Percentiles rank a stretch among this genome's conserved stretches.
Conservation (phyloP, 139 green algal genomes). For the Volvox africanus region DNA sequence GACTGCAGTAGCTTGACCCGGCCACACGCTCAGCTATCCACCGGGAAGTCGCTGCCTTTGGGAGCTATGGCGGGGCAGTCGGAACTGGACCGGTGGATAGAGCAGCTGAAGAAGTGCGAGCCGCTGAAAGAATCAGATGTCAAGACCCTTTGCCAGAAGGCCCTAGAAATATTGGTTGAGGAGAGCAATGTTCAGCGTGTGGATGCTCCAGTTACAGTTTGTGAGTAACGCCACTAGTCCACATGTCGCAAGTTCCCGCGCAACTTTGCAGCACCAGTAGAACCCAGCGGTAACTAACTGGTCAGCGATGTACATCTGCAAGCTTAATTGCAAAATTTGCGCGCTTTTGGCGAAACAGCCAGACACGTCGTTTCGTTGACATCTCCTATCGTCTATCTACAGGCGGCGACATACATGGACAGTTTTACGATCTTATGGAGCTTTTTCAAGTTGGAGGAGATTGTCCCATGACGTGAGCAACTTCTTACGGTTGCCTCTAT, state of each 20-base stretch:
- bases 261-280: constrained; percentile 5
- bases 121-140: constrained; percentile 94
- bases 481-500: not conserved
- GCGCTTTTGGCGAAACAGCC: too few species aligned
- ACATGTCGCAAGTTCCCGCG: not conserved
- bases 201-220: constrained; percentile 96
- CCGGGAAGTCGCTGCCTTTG: not conserved
- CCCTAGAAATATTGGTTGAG: constrained; percentile 96
- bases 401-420: constrained; percentile 98
- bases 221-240: constrained; percentile 60
- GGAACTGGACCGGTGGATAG: constrained; percentile 95
- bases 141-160: constrained; percentile 94
- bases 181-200: constrained; percentile 98
- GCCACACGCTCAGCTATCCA: not conserved
- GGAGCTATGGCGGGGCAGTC: constrained; percentile 21
- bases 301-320: too few species aligned
- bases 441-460: constrained; percentile 97
- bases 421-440: constrained; percentile 99
- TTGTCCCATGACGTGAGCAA: constrained; percentile 86
- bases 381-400: not conserved
- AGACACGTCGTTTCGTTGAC: not conserved
- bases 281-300: too few species aligned
- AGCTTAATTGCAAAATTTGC: too few species aligned
- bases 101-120: constrained; percentile 95
- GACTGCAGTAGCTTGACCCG: not conserved